Evolutionary conservation across 129 eudicot species (phyloP).

Genomic region (Chrysanthemum seticuspe): DNA sequence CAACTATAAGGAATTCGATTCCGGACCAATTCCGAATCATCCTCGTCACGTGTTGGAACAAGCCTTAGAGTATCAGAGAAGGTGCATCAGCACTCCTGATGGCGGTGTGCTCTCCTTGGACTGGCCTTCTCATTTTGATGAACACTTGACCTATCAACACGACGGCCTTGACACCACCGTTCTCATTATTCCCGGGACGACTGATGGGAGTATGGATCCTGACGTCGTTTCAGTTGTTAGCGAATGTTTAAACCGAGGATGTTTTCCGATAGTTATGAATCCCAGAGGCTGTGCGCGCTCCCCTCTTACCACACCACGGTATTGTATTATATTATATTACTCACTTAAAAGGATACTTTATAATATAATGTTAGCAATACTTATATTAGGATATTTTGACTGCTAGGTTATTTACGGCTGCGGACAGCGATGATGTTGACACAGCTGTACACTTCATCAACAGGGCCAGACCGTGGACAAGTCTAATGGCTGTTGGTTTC

Average conservation of each 20-base stretch:
- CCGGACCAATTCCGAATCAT: conserved; percentile 39
- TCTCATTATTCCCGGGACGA: conserved; percentile 64
- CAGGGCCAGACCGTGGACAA: conserved; percentile 84
- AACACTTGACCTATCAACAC: conserved; percentile 28
- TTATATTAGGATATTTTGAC: background rate
- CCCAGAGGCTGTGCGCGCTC: conserved; percentile 91
- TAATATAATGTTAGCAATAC: background rate
- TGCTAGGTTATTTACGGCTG: conserved; percentile 92
- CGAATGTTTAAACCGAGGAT: conserved; percentile 67
- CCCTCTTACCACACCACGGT: conserved; percentile 85
- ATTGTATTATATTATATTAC: background rate
- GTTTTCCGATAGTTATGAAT: conserved; percentile 86
- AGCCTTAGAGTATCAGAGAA: conserved; percentile 53
- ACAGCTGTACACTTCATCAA: conserved; percentile 67
- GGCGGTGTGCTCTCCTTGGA: conserved; percentile 87
- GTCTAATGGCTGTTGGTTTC: conserved; percentile 82
- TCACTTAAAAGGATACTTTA: too few relatives aligned
- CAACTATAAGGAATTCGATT: too few relatives aligned
- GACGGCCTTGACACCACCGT: conserved; percentile 65
- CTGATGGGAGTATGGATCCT: conserved; percentile 70
- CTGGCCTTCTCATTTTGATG: conserved; percentile 75
- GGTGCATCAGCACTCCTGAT: conserved; percentile 69
- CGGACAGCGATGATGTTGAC: conserved; percentile 91
- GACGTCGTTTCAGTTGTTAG: conserved; percentile 48
- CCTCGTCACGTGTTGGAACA: background rate